These are phyloP conservation scores for Diaporthe capsici DNA, from an alignment of 2,329 filamentous ascomycete genomes.

Conservation along the genomic window DNA sequence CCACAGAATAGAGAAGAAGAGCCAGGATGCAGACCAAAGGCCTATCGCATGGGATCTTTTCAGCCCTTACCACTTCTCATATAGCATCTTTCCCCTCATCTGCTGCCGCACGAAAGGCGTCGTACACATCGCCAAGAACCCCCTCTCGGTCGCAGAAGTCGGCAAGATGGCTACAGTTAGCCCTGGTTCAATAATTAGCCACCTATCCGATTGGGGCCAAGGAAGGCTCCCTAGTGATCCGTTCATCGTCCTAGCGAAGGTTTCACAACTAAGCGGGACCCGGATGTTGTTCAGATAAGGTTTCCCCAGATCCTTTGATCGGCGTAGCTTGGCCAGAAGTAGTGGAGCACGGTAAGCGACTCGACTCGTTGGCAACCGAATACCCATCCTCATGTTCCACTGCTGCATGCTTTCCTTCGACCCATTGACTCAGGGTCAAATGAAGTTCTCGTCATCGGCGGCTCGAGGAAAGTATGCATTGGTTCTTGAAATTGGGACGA, in stretches of 20 bases:
- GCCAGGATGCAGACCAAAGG: conserved; percentile 6
- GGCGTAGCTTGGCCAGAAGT: conserved; percentile 2
- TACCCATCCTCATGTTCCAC: conserved; percentile 2
- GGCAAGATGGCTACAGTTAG: neutral
- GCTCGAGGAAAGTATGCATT: neutral
- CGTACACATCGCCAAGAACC: conserved; percentile 2
- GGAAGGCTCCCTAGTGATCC: neutral
- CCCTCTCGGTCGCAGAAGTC: conserved; percentile 26
- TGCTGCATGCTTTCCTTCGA: conserved; percentile 1
- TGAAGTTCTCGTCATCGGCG: neutral
- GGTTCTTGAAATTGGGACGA: neutral
- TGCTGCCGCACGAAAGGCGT: neutral
- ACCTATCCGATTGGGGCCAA: neutral
- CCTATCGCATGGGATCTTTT: conserved; percentile 10
- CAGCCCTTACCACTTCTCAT: neutral
- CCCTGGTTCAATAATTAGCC: neutral
- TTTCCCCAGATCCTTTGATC: conserved; percentile 28
- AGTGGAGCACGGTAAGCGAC: conserved; percentile 8
- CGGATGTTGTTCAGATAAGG: conserved; percentile 23
- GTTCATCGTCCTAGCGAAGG: conserved; percentile 12
- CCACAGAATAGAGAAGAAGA: neutral
- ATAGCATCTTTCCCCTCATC: conserved; percentile 22
- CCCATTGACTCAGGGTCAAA: conserved; percentile 16
- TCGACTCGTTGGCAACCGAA: conserved; percentile 17
- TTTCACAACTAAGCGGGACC: conserved; percentile 22